Evolutionary conservation across 106 monocot species (phyloP).

Genomic region (Ottelia alismoides): DNA sequence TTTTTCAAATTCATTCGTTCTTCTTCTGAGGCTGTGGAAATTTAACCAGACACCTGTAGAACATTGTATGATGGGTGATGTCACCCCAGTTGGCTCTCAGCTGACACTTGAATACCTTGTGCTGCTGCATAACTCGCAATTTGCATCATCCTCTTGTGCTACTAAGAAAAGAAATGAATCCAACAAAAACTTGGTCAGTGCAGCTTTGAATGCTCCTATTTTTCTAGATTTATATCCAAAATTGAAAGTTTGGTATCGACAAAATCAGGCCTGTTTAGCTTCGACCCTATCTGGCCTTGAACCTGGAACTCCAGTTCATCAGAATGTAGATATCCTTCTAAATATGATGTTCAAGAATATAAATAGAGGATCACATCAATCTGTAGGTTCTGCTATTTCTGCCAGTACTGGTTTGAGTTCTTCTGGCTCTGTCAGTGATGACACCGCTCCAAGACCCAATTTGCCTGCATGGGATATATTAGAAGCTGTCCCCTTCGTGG

Average conservation of each 20-base stretch:
- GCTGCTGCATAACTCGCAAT: slow-evolving; percentile 54
- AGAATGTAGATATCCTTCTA: slow-evolving; percentile 79
- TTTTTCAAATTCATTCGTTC: slow-evolving; percentile 95
- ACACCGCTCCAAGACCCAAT: slow-evolving; percentile 41
- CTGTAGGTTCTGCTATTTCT: slow-evolving; percentile 39
- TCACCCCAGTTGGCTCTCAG: slow-evolving; percentile 86
- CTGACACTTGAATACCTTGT: slow-evolving; percentile 90
- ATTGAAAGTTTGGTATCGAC: slow-evolving; percentile 89
- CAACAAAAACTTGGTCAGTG: slow-evolving; percentile 1
- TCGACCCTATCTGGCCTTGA: slow-evolving; percentile 88
- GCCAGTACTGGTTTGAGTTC: slow-evolving; percentile 77
- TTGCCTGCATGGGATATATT: slow-evolving; percentile 96
- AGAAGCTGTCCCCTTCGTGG: slow-evolving; percentile 97
- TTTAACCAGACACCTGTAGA: slow-evolving; percentile 95
- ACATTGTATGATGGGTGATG: slow-evolving; percentile 85
- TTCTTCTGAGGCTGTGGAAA: slow-evolving; percentile 88
- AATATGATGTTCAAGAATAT: slow-evolving; percentile 91
- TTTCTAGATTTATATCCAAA: slow-evolving; percentile 94
- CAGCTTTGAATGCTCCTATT: slow-evolving; percentile 31
- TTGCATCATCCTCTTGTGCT: slow-evolving; percentile 15
- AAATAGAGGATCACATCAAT: slow-evolving; percentile 46
- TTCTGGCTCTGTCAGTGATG: slow-evolving; percentile 60
- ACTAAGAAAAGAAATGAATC: slow-evolving; percentile 11
- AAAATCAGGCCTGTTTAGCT: slow-evolving; percentile 97
- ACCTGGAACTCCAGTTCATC: slow-evolving; percentile 82